Evolutionary conservation across 1,139 yeast genomes (phyloP), one percentile per base, ranked within the genome.

Genomic region (Maudiozyma humilis): DNA sequence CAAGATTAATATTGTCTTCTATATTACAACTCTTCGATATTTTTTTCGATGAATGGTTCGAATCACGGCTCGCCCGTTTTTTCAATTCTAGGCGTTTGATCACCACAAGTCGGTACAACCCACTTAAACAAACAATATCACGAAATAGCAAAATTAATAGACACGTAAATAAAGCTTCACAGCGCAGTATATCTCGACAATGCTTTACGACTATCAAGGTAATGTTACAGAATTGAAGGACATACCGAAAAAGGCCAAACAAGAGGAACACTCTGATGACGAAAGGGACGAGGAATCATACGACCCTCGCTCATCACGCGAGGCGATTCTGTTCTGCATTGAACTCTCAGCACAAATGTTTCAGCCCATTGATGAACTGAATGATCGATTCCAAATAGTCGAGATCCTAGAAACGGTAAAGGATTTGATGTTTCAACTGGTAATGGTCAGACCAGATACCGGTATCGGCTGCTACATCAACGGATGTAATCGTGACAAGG

Each of bases 381-480:
- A 63, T 10, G 66, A 65, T 23, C 66, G 65, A 41, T 59, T 70
- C 12, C 77, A 75, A 48, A 55, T 82, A n/a, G 55, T 67, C 25
- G 76, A 73, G 46, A 76, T 82, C 13, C 59, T 82, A 27, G 66
- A 68, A 14, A 69, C 80, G n/a, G 63, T 82, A 20, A 66, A 71
- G 46, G 76, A 73, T 8, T 64, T 82, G 41, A 72, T 80, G 68
- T 67, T 76, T 4, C 80, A 76, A 37, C 64, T 81, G 47, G 72
- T 79, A 1, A 76, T 79, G 35, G 71, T 81, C 0, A 60, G 75
- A 45, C 82, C 84, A 2, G 70, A 69, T 46, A 77, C 87, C 0
- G 88, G 87, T 0, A 66, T 82, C 31, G 89, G 88, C 0, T 71
- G 82, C 40, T 81, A 77, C 54, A 59, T 82, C 20, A 78, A 76